These are phyloP conservation scores for Fraxinus americana DNA, from an alignment of 257 asterid species.

Conservation along the genomic window DNA sequence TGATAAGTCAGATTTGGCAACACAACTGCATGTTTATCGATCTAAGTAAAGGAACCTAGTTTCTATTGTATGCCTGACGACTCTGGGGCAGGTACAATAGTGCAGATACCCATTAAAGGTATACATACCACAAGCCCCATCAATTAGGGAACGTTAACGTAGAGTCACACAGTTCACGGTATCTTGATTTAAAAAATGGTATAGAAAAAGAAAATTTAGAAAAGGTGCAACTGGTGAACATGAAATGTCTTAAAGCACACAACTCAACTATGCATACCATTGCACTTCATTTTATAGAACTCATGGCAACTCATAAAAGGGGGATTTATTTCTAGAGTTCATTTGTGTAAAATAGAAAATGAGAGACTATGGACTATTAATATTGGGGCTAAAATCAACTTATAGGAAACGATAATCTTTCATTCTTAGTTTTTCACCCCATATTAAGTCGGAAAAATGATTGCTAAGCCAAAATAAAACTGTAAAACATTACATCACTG, in stretches of 20 bases:
- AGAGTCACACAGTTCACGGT: too few species aligned
- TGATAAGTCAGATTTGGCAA: too few species aligned
- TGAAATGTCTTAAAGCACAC: background rate
- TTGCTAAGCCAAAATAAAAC: constrained; percentile 21
- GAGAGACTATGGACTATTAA: too few species aligned
- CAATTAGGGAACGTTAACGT: too few species aligned
- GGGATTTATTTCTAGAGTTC: background rate
- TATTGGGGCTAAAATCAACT: background rate
- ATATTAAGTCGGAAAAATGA: constrained; percentile 8
- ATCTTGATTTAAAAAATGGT: background rate
- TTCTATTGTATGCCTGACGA: too few species aligned
- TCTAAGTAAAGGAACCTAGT: too few species aligned
- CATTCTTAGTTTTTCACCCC: background rate
- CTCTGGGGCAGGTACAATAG: too few species aligned
- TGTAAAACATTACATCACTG: background rate
- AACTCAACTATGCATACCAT: background rate
- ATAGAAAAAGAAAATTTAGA: background rate
- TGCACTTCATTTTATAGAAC: background rate
- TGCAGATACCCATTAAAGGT: too few species aligned
- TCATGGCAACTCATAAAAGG: background rate
- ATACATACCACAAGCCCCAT: too few species aligned
- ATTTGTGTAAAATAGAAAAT: too few species aligned
- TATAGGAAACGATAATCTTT: background rate
- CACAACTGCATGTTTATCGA: too few species aligned
- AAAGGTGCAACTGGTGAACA: background rate